Conservation (phyloP, 2,329 filamentous ascomycete species). For the Coleophoma crateriformis region DNA sequence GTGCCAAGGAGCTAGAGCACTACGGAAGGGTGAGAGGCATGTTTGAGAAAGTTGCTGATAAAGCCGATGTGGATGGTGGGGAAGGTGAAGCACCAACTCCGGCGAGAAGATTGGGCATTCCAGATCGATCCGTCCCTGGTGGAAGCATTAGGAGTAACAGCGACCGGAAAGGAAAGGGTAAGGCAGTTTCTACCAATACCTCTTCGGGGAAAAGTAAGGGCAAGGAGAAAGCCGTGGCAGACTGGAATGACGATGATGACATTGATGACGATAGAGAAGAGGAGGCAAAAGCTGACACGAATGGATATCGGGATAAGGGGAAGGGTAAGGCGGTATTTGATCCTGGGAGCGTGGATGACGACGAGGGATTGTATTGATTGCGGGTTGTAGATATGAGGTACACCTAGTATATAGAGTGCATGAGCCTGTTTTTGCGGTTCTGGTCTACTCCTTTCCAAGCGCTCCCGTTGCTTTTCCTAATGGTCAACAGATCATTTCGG, state of each 20-base stretch:
- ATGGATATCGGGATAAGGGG: conserved; percentile 34
- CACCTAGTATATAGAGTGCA: too few relatives aligned
- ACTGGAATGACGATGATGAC: conserved; percentile 26
- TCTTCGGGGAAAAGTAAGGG: conserved; percentile 10
- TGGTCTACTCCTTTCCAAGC: too few relatives aligned
- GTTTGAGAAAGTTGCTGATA: conserved; percentile 61
- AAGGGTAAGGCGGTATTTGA: conserved; percentile 47
- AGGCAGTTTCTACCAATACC: neutral
- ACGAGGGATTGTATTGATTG: conserved; percentile 28
- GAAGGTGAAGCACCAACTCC: neutral
- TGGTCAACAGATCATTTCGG: too few relatives aligned
- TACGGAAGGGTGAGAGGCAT: conserved; percentile 78
- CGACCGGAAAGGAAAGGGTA: conserved; percentile 5
- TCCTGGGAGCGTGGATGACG: conserved; percentile 20
- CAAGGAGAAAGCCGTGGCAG: conserved; percentile 24
- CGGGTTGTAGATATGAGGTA: too few relatives aligned
- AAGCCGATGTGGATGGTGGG: conserved; percentile 14
- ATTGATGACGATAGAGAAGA: conserved; percentile 8
- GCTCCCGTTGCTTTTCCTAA: too few relatives aligned
- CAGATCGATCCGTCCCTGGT: neutral
- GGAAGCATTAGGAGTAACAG: neutral
- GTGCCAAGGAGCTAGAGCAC: conserved; percentile 83
- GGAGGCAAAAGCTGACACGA: conserved; percentile 3
- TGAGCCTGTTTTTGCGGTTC: too few relatives aligned
- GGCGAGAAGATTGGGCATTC: neutral